Percentiles rank a stretch among this genome's conserved stretches.
These are phyloP conservation scores for Salix udensis DNA, from an alignment of 345 rosid species.

Conservation along the genomic window DNA sequence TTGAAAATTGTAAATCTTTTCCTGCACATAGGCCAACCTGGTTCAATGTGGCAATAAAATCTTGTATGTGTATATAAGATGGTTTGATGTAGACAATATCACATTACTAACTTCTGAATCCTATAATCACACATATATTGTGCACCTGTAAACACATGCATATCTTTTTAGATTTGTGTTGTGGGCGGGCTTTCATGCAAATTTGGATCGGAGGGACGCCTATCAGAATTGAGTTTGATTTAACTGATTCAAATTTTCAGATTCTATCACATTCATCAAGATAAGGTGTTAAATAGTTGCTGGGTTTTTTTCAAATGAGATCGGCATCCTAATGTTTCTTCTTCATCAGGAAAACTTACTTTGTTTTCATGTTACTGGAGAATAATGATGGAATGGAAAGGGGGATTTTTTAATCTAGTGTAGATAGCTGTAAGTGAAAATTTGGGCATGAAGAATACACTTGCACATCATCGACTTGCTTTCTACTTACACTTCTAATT, in stretches of 20 bases:
- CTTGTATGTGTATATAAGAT: background rate
- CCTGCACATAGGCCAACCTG: background rate
- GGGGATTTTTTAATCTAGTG: background rate
- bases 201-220: background rate
- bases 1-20: background rate
- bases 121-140: background rate
- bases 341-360: background rate
- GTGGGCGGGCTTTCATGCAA: background rate
- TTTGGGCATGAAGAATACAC: background rate
- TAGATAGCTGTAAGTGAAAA: background rate
- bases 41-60: background rate
- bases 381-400: background rate
- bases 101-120: background rate
- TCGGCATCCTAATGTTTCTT: background rate
- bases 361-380: background rate
- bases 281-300: background rate
- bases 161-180: background rate
- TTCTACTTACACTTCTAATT: background rate
- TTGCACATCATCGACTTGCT: background rate
- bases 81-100: background rate
- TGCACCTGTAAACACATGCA: background rate
- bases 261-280: background rate
- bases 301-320: background rate
- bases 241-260: background rate
- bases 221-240: background rate